Evolutionary conservation across 352 stramenopile genomes (phyloP).

Genomic region (Globisporangium emineosum): DNA sequence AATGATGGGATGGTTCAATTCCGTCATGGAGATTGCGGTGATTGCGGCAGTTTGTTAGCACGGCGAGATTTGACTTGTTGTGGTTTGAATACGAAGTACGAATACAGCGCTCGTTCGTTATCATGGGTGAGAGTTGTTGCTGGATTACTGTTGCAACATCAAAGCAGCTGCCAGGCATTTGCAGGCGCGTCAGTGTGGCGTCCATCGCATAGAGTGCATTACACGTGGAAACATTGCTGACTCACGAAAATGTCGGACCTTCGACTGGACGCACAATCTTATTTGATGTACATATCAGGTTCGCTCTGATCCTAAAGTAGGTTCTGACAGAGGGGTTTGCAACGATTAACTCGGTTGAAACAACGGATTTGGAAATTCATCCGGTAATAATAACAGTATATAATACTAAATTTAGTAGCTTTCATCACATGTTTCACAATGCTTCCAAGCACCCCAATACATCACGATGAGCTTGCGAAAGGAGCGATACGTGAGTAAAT

Average conservation of each 20-base stretch:
- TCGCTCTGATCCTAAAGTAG: too few species aligned
- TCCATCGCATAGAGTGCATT: not conserved
- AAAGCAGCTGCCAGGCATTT: not conserved
- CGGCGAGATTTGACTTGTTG: not conserved
- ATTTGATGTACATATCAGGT: too few species aligned
- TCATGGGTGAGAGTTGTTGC: not conserved
- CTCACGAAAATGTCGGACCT: conserved; percentile 1
- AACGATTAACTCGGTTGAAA: too few species aligned
- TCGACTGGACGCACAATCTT: too few species aligned
- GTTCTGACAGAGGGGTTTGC: too few species aligned
- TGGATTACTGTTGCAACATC: not conserved
- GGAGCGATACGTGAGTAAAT: too few species aligned
- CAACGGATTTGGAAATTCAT: too few species aligned
- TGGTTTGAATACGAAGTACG: not conserved
- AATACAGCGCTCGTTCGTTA: not conserved
- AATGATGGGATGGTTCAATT: not conserved
- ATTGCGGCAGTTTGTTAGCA: not conserved
- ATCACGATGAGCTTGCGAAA: too few species aligned
- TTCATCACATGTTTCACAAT: too few species aligned
- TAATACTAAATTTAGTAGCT: too few species aligned
- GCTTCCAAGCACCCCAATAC: too few species aligned
- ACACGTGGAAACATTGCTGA: not conserved
- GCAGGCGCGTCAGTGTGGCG: not conserved
- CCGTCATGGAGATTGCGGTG: not conserved
- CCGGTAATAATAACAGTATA: too few species aligned